Conservation (phyloP, 2,329 filamentous ascomycete species). For the Ciborinia camelliae region DNA sequence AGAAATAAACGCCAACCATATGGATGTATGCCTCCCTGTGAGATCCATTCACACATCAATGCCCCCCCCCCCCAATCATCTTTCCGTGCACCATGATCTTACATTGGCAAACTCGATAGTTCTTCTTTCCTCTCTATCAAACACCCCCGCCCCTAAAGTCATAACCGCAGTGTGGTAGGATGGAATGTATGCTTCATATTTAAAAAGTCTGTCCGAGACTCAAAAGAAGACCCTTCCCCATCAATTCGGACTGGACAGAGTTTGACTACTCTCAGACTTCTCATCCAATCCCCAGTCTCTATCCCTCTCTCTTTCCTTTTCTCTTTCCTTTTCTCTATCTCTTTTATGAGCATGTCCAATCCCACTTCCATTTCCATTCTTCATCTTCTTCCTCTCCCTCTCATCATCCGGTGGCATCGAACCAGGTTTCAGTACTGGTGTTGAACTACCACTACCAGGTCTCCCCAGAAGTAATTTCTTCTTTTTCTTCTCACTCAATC, state of each 20-base stretch:
- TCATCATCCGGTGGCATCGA: constrained; percentile 13
- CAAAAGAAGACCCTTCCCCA: too few relatives aligned
- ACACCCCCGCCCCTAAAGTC: neutral
- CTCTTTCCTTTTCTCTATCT: constrained; percentile 1
- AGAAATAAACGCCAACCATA: constrained; percentile 7
- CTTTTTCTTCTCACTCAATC: constrained; percentile 16
- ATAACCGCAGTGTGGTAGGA: too few relatives aligned
- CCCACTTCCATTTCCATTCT: constrained; percentile 14
- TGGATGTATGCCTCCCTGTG: constrained; percentile 5
- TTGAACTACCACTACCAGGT: constrained; percentile 15
- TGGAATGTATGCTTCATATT: too few relatives aligned
- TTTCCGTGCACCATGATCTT: constrained; percentile 2
- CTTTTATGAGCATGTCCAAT: constrained; percentile 2
- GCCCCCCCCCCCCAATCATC: neutral
- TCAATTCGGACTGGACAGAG: constrained; percentile 18
- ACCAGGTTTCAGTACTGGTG: constrained; percentile 17
- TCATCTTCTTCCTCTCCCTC: constrained; percentile 8
- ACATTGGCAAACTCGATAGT: neutral
- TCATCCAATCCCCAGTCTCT: constrained; percentile 14
- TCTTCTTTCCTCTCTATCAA: neutral
- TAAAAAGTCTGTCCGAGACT: too few relatives aligned
- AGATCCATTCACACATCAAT: constrained; percentile 2
- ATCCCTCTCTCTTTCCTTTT: constrained; percentile 1
- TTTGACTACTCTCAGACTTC: constrained; percentile 19
- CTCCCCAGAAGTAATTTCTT: constrained; percentile 25